Percentiles rank a stretch among this genome's conserved stretches.
These are phyloP conservation scores for Verticillium nubilum DNA, from an alignment of 2,329 filamentous ascomycete species.

Conservation along the genomic window DNA sequence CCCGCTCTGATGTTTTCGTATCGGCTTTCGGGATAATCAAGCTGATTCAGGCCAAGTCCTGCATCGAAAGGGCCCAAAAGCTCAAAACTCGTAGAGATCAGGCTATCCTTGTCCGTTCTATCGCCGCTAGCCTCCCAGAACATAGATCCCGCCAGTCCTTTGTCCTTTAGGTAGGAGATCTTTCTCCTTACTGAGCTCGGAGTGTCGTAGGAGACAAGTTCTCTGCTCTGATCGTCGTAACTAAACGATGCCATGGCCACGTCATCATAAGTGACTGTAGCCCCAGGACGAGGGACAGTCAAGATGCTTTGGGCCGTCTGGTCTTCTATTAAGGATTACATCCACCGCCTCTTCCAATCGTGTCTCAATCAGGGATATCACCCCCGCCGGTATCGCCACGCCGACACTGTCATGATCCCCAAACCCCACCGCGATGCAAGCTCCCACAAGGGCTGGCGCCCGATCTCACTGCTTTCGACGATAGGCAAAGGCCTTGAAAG, in stretches of 20 bases:
- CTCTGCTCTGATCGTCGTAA: slow-evolving; percentile 58
- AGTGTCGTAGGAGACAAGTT: slow-evolving; percentile 78
- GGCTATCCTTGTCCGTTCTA: too few species aligned
- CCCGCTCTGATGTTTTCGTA: too few species aligned
- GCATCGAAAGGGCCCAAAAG: too few species aligned
- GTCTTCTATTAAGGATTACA: background rate
- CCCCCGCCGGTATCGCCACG: slow-evolving; percentile 13
- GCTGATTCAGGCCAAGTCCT: too few species aligned
- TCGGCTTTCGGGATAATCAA: too few species aligned
- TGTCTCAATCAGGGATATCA: slow-evolving; percentile 13
- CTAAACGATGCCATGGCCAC: slow-evolving; percentile 68
- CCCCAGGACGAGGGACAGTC: slow-evolving; percentile 62
- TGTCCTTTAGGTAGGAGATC: too few species aligned
- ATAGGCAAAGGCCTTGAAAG: slow-evolving; percentile 21
- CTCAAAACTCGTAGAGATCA: too few species aligned
- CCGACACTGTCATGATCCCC: slow-evolving; percentile 17
- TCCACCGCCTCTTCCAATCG: slow-evolving; percentile 11
- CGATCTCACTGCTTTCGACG: slow-evolving; percentile 18
- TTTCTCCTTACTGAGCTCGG: too few species aligned
- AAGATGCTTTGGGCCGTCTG: slow-evolving; percentile 4
- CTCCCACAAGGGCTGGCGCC: slow-evolving; percentile 13
- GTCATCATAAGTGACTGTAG: slow-evolving; percentile 58
- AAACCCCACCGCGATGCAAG: slow-evolving; percentile 16
- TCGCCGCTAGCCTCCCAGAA: too few species aligned
- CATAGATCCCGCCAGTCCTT: too few species aligned